phyloP scores from a whole-genome alignment of 2,329 filamentous ascomycete species.

The Pseudophaeomoniella oleicola region DNA sequence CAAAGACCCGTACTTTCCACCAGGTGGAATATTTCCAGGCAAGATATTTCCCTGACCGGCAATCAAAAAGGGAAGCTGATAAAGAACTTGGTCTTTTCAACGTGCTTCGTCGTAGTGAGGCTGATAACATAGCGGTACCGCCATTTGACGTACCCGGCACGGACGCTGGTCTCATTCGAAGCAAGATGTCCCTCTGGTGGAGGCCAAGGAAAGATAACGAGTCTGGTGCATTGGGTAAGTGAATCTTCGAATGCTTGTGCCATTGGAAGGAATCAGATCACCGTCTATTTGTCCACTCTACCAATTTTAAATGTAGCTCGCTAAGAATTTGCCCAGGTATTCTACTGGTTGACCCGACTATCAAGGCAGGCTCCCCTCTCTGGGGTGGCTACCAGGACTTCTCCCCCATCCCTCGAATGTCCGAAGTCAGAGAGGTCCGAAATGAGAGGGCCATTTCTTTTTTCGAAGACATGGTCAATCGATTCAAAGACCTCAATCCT shows the following conservation, averaged over 20 bases:
- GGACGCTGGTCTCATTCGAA: neutral
- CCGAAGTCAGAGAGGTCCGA: neutral
- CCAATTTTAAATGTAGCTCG: too few relatives aligned
- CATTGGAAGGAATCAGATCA: too few relatives aligned
- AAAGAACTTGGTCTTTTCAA: neutral
- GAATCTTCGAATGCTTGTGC: too few relatives aligned
- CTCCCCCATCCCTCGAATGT: neutral
- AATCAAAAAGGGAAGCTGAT: neutral
- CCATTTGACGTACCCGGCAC: neutral
- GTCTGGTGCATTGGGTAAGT: neutral
- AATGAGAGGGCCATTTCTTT: neutral
- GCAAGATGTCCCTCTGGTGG: neutral
- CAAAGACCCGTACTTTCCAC: neutral
- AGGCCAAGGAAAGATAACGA: neutral
- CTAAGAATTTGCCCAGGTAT: neutral
- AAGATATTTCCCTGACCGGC: neutral
- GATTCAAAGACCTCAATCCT: neutral
- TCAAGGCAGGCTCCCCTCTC: neutral
- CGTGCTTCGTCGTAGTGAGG: neutral
- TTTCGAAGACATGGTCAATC: neutral
- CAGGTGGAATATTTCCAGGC: neutral
- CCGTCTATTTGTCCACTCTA: too few relatives aligned
- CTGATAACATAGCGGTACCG: neutral
- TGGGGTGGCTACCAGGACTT: neutral
- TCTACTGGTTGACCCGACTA: neutral